phyloP scores from a whole-genome alignment of 768 basidiomycete species.

The Xerocomus spinulosus region DNA sequence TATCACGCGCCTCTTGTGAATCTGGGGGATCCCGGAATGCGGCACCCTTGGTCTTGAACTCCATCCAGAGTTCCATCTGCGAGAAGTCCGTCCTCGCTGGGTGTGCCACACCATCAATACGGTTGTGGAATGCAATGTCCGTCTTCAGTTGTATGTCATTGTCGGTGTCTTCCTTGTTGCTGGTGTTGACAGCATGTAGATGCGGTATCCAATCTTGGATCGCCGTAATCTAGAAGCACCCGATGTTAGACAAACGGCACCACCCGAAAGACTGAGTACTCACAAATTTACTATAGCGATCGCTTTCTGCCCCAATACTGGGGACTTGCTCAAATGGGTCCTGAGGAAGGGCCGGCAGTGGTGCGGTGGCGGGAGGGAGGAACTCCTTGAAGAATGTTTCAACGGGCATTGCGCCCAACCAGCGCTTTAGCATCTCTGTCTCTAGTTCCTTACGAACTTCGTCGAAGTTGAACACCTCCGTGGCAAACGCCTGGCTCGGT shows the following conservation, averaged over 20 bases:
- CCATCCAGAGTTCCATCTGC: neutral
- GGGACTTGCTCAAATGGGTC: neutral
- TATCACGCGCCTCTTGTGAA: neutral
- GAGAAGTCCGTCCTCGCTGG: neutral
- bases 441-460: too few species aligned
- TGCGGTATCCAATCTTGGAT: neutral
- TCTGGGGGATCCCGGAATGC: neutral
- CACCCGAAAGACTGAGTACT: neutral
- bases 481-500: too few species aligned
- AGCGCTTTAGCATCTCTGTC: too few species aligned
- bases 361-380: too few species aligned
- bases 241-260: too few species aligned
- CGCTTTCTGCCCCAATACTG: neutral
- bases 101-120: neutral
- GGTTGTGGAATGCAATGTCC: neutral
- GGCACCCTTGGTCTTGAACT: neutral
- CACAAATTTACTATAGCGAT: neutral
- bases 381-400: too few species aligned
- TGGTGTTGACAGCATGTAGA: neutral
- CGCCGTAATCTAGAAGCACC: neutral
- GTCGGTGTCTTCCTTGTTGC: neutral
- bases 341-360: neutral
- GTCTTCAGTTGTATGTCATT: neutral
- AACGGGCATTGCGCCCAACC: too few species aligned
- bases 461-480: neutral